phyloP scores from a whole-genome alignment of 257 asterid genomes.

The Penstemon eatonii region DNA sequence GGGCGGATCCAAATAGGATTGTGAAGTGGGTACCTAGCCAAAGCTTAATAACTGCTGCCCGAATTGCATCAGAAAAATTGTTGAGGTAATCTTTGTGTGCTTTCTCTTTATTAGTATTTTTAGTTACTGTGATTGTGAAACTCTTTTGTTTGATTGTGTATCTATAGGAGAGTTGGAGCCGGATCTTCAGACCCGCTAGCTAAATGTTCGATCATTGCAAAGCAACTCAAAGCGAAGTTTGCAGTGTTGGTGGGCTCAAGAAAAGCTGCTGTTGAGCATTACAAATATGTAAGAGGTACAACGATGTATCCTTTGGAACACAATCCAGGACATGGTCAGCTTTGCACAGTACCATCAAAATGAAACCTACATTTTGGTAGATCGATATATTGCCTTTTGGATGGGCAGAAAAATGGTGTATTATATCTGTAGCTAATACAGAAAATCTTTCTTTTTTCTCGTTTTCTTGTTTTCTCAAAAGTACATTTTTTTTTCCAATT shows the following conservation, averaged over 20 bases:
- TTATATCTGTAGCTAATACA: conserved; percentile 29
- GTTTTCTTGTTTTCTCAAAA: not conserved
- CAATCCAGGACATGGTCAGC: conserved; percentile 73
- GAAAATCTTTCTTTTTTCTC: conserved; percentile 2
- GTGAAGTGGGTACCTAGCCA: conserved; percentile 79
- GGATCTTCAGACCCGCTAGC: conserved; percentile 72
- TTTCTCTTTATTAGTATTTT: not conserved
- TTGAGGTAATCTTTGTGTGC: conserved; percentile 46
- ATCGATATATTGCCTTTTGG: too few relatives aligned
- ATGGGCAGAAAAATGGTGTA: not conserved
- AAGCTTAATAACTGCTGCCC: conserved; percentile 64
- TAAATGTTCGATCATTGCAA: conserved; percentile 64
- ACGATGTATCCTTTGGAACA: conserved; percentile 89
- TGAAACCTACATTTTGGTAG: not conserved
- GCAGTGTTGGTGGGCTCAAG: conserved; percentile 31
- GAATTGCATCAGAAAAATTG: conserved; percentile 75
- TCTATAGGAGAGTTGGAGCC: conserved; percentile 72
- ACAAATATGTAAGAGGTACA: conserved; percentile 55
- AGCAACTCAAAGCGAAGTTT: conserved; percentile 44
- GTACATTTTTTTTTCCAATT: too few relatives aligned
- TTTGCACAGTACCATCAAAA: conserved; percentile 64
- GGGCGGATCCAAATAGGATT: conserved; percentile 76
- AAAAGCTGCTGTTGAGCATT: conserved; percentile 60
- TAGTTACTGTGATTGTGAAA: not conserved
- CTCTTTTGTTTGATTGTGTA: not conserved